Conservation (phyloP, 805 yeast genomes). For the Yamadazyma endophytica region DNA sequence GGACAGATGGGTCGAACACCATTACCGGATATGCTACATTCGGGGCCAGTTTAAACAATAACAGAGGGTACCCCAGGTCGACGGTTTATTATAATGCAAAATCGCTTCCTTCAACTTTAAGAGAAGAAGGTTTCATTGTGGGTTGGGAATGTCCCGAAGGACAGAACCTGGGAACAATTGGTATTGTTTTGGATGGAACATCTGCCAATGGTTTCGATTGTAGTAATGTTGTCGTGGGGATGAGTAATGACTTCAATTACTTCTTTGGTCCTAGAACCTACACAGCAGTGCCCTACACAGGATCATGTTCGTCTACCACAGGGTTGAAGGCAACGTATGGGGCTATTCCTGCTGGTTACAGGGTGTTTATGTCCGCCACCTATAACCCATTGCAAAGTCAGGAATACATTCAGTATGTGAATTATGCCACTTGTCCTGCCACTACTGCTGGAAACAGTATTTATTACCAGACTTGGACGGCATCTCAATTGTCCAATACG, state of each 20-base stretch:
- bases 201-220: slow-evolving; percentile 17
- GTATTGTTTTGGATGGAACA: too few relatives aligned
- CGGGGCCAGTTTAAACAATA: slow-evolving; percentile 4
- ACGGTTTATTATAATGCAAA: slow-evolving; percentile 3
- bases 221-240: slow-evolving; percentile 13
- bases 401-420: too few relatives aligned
- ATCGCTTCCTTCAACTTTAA: slow-evolving; percentile 11
- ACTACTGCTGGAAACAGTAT: too few relatives aligned
- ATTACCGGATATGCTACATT: slow-evolving; percentile 10
- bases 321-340: slow-evolving; percentile 10
- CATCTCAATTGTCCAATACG: slow-evolving; percentile 2
- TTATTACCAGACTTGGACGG: too few relatives aligned
- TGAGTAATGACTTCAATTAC: slow-evolving; percentile 17
- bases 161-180: slow-evolving; percentile 17
- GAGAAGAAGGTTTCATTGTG: slow-evolving; percentile 9
- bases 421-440: too few relatives aligned
- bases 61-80: not conserved
- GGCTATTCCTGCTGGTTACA: slow-evolving; percentile 25
- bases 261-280: slow-evolving; percentile 16
- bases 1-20: slow-evolving; percentile 13
- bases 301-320: slow-evolving; percentile 11
- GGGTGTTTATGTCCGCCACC: slow-evolving; percentile 20
- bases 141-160: slow-evolving; percentile 18
- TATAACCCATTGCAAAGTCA: too few relatives aligned
- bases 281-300: slow-evolving; percentile 6